Base-by-base conservation (phyloP, 768 basidiomycete species). In the Tricholoma furcatifolium region DNA sequence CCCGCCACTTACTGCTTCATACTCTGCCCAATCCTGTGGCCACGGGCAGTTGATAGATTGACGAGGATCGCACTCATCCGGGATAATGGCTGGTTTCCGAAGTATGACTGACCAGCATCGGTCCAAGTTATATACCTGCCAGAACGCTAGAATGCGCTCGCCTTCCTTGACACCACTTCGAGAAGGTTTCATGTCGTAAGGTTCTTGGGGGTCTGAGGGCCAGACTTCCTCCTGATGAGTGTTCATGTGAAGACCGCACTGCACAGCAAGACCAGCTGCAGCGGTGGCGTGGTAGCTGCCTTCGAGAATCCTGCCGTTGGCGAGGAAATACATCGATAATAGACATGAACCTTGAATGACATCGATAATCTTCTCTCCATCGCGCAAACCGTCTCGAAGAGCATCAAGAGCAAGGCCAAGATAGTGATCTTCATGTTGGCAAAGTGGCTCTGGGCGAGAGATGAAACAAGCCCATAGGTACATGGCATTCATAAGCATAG, bases 391-490 rank as follows among this genome's bases (percentile, higher is more conserved):
- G 31, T 85, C 83, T 23, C 75, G 79, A 50, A 90, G 77, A 0
- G 78, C 76, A 34, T 85, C 79, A 14, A 88, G 79, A 2, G 87
- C 74, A 32, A 81, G 79, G 9, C 70, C 72, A 51, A 92, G 82
- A 62, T 88, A 92, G 56, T 84, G 80, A 14, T 81, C 76, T 68
- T 92, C 88, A 62, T 90, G 85, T 47, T 84, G 81, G 59, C 80
- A 81, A 11, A 91, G 73, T 5, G 82, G 77, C 35, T 82, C 85
- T 6, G 88, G 84, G 18, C 87, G 78, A 9, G 90, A 88, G 36
- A 91, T 77, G 64, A 86, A 88, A 66, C 88, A 91, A 2, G 88
- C 85, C 85, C 89, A 91, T 6, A 91, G 80, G 64, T 84, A 92
- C 62, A 91, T 85, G 55, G 88, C 78, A 62, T 91, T 88, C 76